A percentile compares a stretch with the other conserved stretches of the same genome.
Conservation (phyloP, 148 eudicot genomes). For the Chenopodium album region DNA sequence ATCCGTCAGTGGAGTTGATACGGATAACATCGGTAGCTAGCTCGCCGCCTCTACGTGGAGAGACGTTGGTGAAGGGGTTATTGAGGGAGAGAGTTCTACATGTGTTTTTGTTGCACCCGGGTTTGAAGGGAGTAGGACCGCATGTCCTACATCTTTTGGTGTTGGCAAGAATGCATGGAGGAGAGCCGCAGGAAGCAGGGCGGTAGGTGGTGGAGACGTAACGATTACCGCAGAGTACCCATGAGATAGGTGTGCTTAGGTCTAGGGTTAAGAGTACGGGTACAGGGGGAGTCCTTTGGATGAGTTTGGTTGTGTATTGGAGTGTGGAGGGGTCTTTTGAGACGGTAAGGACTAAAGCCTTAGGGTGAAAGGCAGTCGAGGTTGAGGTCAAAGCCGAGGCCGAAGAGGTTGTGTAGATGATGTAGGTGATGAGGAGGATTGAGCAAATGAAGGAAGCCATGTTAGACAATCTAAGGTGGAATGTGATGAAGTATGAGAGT, state of each 20-base stretch:
- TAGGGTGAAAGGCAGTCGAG: slow-evolving; percentile 7
- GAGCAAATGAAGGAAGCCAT: slow-evolving; percentile 9
- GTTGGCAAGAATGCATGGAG: slow-evolving; percentile 15
- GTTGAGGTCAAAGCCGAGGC: background rate
- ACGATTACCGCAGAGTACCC: slow-evolving; percentile 13
- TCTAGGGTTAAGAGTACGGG: slow-evolving; percentile 8
- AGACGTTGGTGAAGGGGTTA: slow-evolving; percentile 25
- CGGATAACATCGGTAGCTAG: slow-evolving; percentile 34
- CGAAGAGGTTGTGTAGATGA: background rate
- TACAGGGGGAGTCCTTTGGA: slow-evolving; percentile 23
- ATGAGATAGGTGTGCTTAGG: background rate
- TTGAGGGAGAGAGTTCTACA: slow-evolving; percentile 21
- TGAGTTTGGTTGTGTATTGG: slow-evolving; percentile 24
- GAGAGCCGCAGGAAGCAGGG: slow-evolving; percentile 3
- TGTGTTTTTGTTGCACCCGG: slow-evolving; percentile 31
- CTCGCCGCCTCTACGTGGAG: slow-evolving; percentile 19
- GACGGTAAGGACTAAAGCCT: slow-evolving; percentile 17
- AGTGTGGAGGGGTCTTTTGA: slow-evolving; percentile 21
- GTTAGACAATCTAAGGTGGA: background rate
- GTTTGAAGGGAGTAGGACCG: background rate
- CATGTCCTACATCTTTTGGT: background rate
- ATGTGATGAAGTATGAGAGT: background rate
- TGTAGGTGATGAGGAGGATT: background rate
- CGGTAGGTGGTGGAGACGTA: slow-evolving; percentile 16
- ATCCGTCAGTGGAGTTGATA: slow-evolving; percentile 43